phyloP scores from a whole-genome alignment of 176 grass and related monocot genomes.

The Zizania latifolia region DNA sequence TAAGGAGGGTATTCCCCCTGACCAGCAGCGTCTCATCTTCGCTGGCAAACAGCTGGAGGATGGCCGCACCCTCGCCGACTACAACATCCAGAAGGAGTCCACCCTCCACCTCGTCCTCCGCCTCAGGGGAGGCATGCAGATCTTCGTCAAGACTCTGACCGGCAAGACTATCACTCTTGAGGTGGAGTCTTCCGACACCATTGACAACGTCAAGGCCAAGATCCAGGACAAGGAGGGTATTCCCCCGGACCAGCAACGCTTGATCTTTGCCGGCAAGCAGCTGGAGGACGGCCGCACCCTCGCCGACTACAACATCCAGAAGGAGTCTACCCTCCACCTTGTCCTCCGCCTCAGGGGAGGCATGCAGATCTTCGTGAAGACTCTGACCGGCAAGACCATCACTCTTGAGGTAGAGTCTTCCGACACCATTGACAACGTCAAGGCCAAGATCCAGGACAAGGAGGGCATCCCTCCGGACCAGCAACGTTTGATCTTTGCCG shows the following conservation, averaged over 20 bases:
- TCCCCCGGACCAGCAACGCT: slow-evolving; percentile 76
- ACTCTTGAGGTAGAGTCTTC: no score
- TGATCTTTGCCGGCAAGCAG: slow-evolving; percentile 86
- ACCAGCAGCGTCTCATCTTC: slow-evolving; percentile 61
- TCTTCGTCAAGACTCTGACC: slow-evolving; percentile 92
- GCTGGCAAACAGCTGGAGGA: slow-evolving; percentile 67
- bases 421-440: no score
- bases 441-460: no score
- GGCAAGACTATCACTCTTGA: slow-evolving; percentile 98
- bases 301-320: slow-evolving; percentile 95
- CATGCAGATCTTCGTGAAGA: no score
- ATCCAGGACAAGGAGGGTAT: slow-evolving; percentile 93
- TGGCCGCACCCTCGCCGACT: slow-evolving; percentile 44
- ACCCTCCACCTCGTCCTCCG: slow-evolving; percentile 65
- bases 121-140: no score
- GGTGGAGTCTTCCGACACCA: slow-evolving; percentile 86
- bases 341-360: slow-evolving; percentile 76
- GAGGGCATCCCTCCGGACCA: no score
- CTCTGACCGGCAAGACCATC: no score
- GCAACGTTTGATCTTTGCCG: no score
- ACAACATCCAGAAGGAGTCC: slow-evolving; percentile 75
- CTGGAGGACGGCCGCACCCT: slow-evolving; percentile 80
- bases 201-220: slow-evolving; percentile 85
- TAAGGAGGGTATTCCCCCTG: slow-evolving; percentile 61
- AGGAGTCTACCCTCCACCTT: slow-evolving; percentile 71